These are phyloP conservation scores for Solanum bukasovii DNA, from an alignment of 257 asterid genomes.

Conservation along the genomic window DNA sequence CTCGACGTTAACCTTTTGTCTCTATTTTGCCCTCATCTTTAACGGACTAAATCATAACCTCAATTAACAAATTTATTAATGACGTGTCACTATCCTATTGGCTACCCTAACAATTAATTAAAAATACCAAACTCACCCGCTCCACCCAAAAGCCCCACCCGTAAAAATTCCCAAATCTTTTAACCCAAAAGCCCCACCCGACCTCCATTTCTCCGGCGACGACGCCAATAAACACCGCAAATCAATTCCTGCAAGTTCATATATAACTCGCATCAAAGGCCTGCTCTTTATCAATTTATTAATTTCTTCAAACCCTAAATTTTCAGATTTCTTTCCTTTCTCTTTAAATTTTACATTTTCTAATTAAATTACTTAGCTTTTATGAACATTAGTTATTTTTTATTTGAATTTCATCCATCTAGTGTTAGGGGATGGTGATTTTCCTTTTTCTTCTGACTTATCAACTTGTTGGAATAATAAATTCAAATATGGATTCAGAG, in stretches of 20 bases:
- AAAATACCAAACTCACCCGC: neutral
- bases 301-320: neutral
- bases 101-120: neutral
- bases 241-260: neutral
- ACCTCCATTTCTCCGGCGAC: neutral
- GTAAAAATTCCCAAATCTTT: neutral
- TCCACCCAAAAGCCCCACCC: neutral
- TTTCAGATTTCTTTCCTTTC: neutral
- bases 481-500: neutral
- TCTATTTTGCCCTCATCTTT: no score
- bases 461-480: neutral
- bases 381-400: neutral
- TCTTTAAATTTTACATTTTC: no score
- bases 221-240: neutral
- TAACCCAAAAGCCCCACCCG: neutral
- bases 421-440: neutral
- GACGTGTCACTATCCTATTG: neutral
- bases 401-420: neutral
- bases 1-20: neutral
- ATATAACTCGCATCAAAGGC: neutral
- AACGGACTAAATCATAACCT: neutral
- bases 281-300: neutral
- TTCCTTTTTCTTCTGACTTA: neutral
- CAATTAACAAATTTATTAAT: neutral
- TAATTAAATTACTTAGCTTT: neutral